Conservation (phyloP, 495 filamentous ascomycete species). For the Wilcoxina mikolae region DNA sequence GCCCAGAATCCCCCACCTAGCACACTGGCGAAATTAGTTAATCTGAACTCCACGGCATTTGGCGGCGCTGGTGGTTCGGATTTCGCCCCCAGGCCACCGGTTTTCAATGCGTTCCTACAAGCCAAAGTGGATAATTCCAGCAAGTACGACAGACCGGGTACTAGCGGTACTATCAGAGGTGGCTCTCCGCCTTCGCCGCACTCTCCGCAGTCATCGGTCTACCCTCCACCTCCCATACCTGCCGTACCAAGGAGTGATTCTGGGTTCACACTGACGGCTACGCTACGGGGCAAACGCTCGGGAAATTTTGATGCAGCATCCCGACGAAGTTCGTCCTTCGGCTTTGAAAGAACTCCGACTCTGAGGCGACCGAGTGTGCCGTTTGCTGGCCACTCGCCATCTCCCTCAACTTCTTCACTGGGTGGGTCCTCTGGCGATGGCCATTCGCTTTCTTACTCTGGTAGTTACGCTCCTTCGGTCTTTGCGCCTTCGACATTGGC, state of each 20-base stretch:
- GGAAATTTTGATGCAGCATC: slow-evolving; percentile 80
- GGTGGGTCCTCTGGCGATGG: slow-evolving; percentile 41
- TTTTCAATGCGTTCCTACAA: slow-evolving; percentile 86
- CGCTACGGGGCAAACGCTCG: slow-evolving; percentile 81
- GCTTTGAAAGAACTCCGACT: slow-evolving; percentile 52
- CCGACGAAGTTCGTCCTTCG: slow-evolving; percentile 81
- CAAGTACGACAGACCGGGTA: slow-evolving; percentile 60
- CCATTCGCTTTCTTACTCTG: slow-evolving; percentile 45
- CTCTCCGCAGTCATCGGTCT: slow-evolving; percentile 68
- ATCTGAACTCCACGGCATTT: slow-evolving; percentile 76
- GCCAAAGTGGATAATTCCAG: slow-evolving; percentile 50
- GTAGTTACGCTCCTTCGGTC: slow-evolving; percentile 74
- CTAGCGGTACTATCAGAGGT: slow-evolving; percentile 56
- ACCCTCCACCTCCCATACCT: slow-evolving; percentile 56
- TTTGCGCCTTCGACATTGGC: slow-evolving; percentile 96
- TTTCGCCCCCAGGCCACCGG: slow-evolving; percentile 39
- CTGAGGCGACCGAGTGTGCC: slow-evolving; percentile 69
- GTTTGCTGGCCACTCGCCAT: slow-evolving; percentile 67
- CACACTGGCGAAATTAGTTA: slow-evolving; percentile 66
- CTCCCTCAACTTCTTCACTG: slow-evolving; percentile 69
- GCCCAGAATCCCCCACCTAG: slow-evolving; percentile 51
- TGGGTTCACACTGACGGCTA: slow-evolving; percentile 69
- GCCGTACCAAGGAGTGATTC: slow-evolving; percentile 79
- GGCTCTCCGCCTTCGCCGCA: slow-evolving; percentile 70
- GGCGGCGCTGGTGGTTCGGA: slow-evolving; percentile 43